These are phyloP conservation scores for Erysimum cheiri DNA, from an alignment of 441 rosid genomes.

Conservation along the genomic window DNA sequence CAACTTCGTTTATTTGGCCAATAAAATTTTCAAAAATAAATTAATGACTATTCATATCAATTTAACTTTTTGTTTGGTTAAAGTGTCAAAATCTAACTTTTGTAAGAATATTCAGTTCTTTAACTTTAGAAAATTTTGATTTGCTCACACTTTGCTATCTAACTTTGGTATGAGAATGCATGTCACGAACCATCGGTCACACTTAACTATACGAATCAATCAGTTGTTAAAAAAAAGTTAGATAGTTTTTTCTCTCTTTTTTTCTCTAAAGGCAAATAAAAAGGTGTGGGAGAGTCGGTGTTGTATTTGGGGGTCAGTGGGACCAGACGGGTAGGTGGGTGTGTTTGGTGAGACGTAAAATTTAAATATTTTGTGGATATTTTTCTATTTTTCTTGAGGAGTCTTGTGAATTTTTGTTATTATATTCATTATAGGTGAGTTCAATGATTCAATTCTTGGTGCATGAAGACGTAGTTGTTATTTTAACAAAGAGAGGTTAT, in stretches of 20 bases:
- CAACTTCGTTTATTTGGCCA: not conserved
- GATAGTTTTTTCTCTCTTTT: not conserved
- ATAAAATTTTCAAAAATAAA: not conserved
- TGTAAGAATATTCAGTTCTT: too few relatives aligned
- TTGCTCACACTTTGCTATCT: too few relatives aligned
- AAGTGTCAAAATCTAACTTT: too few relatives aligned
- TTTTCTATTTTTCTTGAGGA: not conserved
- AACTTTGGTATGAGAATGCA: too few relatives aligned
- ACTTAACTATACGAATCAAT: not conserved
- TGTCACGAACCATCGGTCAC: too few relatives aligned
- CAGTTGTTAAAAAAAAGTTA: not conserved
- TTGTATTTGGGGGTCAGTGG: slow-evolving; percentile 29
- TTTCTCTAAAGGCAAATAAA: not conserved
- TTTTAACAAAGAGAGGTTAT: not conserved
- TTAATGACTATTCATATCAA: not conserved
- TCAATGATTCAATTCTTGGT: slow-evolving; percentile 23
- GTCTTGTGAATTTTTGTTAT: not conserved
- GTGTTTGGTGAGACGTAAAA: slow-evolving; percentile 38
- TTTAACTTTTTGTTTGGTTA: too few relatives aligned
- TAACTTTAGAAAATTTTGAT: too few relatives aligned
- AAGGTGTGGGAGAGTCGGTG: slow-evolving; percentile 31
- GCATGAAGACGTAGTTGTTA: slow-evolving; percentile 1
- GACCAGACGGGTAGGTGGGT: slow-evolving; percentile 33
- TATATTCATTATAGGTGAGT: slow-evolving; percentile 31
- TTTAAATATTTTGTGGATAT: not conserved